Conservation (phyloP, 2,329 filamentous ascomycete species). For the Colletotrichum sp. region DNA sequence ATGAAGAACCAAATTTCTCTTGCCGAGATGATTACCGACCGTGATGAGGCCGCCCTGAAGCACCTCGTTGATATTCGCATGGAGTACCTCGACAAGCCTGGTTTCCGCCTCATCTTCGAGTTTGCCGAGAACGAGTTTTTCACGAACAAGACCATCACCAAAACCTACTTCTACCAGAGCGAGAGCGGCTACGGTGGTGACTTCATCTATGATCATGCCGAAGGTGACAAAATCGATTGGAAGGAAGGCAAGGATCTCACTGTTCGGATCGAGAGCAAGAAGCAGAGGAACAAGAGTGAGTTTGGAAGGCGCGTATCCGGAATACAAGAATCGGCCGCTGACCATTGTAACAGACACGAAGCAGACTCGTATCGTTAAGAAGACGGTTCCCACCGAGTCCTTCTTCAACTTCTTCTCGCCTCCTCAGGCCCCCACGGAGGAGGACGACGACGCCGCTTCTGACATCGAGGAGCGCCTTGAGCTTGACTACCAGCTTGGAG, state of each 20-base stretch:
- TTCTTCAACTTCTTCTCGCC: slow-evolving; percentile 99
- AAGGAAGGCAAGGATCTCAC: slow-evolving; percentile 92
- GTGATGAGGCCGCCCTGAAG: slow-evolving; percentile 93
- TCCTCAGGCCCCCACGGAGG: slow-evolving; percentile 81
- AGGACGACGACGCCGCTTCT: slow-evolving; percentile 75
- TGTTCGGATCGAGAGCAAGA: slow-evolving; percentile 96
- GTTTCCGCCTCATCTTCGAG: slow-evolving; percentile 98
- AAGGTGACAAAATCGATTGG: slow-evolving; percentile 98
- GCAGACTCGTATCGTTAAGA: slow-evolving; percentile 98
- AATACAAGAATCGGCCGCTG: neutral
- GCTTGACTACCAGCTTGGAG: slow-evolving; percentile 97
- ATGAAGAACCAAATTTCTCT: slow-evolving; percentile 99
- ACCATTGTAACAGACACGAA: slow-evolving; percentile 80
- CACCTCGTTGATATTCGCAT: slow-evolving; percentile 92
- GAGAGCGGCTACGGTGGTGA: slow-evolving; percentile 98
- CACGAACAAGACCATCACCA: slow-evolving; percentile 95
- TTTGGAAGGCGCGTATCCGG: neutral
- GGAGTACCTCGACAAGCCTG: slow-evolving; percentile 98
- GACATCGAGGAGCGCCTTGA: slow-evolving; percentile 98
- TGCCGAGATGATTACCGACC: slow-evolving; percentile 98
- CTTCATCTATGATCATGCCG: slow-evolving; percentile 99
- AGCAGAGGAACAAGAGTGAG: slow-evolving; percentile 99
- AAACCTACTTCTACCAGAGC: slow-evolving; percentile 99
- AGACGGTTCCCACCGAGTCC: slow-evolving; percentile 97
- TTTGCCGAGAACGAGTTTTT: slow-evolving; percentile 96